These are phyloP conservation scores for Leptographium wingfieldii DNA, from an alignment of 2,329 filamentous ascomycete species.

Conservation along the genomic window DNA sequence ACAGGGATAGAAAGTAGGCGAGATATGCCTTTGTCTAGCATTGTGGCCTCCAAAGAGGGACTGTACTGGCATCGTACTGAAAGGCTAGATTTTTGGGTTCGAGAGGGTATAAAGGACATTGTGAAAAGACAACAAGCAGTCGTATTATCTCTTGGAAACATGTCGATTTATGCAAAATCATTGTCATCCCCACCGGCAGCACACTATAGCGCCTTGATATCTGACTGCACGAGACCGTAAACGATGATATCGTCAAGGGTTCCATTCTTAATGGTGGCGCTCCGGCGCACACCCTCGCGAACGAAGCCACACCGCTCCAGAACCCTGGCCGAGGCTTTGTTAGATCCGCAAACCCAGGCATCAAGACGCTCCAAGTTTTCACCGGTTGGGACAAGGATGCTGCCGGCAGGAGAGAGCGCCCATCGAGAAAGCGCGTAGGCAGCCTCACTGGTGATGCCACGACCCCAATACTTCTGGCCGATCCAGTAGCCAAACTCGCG, in stretches of 20 bases:
- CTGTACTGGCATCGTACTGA: not conserved
- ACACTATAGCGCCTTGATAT: not conserved
- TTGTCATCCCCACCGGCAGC: not conserved
- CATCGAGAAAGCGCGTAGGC: constrained; percentile 26
- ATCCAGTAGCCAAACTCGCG: constrained; percentile 40
- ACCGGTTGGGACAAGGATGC: not conserved
- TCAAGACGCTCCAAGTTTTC: constrained; percentile 28
- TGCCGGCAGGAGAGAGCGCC: constrained; percentile 21
- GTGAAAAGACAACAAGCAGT: not conserved
- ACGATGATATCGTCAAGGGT: constrained; percentile 23
- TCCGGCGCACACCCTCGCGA: constrained; percentile 29
- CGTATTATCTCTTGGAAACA: not conserved
- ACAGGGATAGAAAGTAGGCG: not conserved
- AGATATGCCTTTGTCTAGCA: not conserved
- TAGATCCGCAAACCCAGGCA: constrained; percentile 23
- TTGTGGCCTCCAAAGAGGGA: not conserved
- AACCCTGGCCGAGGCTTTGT: constrained; percentile 29
- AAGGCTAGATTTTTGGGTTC: not conserved
- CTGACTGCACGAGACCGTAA: constrained; percentile 20
- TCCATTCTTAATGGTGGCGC: constrained; percentile 29
- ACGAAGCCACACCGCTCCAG: constrained; percentile 29
- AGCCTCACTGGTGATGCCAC: constrained; percentile 31
- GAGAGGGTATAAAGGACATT: not conserved
- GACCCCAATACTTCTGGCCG: constrained; percentile 29
- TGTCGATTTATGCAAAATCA: not conserved